Evolutionary conservation across 1,284 basidiomycete genomes (phyloP).

Genomic region (Cryptococcus sp.): DNA sequence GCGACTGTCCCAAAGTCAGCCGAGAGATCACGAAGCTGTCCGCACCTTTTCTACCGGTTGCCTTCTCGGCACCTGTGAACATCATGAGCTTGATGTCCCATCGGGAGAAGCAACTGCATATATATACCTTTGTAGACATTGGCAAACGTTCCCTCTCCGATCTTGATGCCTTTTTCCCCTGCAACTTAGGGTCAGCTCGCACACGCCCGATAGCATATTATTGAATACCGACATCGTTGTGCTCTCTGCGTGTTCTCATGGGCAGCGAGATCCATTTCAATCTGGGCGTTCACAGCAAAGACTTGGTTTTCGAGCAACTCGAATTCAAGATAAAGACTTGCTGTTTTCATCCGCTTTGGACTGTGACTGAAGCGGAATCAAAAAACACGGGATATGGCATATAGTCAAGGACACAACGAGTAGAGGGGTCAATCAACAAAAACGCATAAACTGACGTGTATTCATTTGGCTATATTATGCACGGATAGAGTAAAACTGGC

Average conservation of each 20-base stretch:
- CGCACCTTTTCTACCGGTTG: slow-evolving; percentile 42
- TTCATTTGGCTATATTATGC: too few species aligned
- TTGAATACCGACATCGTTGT: slow-evolving; percentile 34
- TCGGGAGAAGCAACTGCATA: background rate
- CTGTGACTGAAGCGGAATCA: too few species aligned
- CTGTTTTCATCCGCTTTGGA: too few species aligned
- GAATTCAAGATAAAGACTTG: too few species aligned
- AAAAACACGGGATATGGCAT: too few species aligned
- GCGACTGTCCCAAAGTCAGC: slow-evolving; percentile 74
- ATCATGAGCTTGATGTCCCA: background rate
- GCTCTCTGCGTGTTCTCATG: slow-evolving; percentile 42
- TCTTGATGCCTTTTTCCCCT: slow-evolving; percentile 73
- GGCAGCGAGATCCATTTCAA: slow-evolving; percentile 45
- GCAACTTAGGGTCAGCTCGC: slow-evolving; percentile 7
- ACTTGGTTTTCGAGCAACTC: too few species aligned
- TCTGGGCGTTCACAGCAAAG: too few species aligned
- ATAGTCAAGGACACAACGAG: too few species aligned
- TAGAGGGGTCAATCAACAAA: too few species aligned
- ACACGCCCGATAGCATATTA: background rate
- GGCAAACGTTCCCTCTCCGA: slow-evolving; percentile 96
- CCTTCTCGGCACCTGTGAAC: slow-evolving; percentile 34
- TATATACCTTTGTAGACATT: slow-evolving; percentile 87
- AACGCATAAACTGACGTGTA: too few species aligned
- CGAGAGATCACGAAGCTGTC: background rate
- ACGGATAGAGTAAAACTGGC: too few species aligned